A percentile compares a stretch with the other conserved stretches of the same genome.
These are phyloP conservation scores for Nakaseomyces glabratus DNA, from an alignment of 1,139 yeast genomes.

Conservation along the genomic window DNA sequence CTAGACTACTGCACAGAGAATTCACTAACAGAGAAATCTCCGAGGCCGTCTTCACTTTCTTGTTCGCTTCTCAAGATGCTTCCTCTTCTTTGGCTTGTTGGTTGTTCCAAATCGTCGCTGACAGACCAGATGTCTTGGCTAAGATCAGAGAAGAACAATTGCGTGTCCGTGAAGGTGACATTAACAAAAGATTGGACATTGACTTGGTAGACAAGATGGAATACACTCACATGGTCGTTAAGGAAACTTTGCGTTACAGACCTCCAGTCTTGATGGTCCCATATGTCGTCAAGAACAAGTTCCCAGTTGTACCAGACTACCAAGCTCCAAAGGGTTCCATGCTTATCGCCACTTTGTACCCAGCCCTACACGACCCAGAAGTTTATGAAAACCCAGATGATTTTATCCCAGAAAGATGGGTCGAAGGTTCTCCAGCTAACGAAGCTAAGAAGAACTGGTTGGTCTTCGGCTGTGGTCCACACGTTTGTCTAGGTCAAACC, in stretches of 20 bases:
- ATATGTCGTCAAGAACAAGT: conserved; percentile 76
- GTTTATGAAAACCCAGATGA: conserved; percentile 90
- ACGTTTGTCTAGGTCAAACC: conserved; percentile 88
- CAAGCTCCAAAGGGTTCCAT: conserved; percentile 95
- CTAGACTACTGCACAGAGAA: conserved; percentile 61
- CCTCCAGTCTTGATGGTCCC: conserved; percentile 99
- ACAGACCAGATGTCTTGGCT: conserved; percentile 78
- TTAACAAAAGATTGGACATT: conserved; percentile 48
- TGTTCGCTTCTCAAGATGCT: conserved; percentile 97
- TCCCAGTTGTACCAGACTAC: conserved; percentile 74
- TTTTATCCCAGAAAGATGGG: conserved; percentile 96
- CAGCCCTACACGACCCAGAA: conserved; percentile 94
- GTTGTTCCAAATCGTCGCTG: conserved; percentile 93
- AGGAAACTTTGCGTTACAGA: conserved; percentile 85
- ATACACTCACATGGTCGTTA: conserved; percentile 82
- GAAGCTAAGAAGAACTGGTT: conserved; percentile 81
- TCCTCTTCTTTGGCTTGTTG: conserved; percentile 97
- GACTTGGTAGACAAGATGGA: conserved; percentile 77
- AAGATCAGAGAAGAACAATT: conserved; percentile 90
- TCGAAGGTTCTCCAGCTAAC: conserved; percentile 50
- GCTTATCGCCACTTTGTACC: conserved; percentile 92
- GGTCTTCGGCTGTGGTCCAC: conserved; percentile 96
- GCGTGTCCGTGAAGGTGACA: conserved; percentile 70
- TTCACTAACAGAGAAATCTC: conserved; percentile 87
- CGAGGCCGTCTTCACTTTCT: conserved; percentile 90